Evolutionary conservation across 352 stramenopile species (phyloP).

Genomic region (Phytophthora kernoviae): DNA sequence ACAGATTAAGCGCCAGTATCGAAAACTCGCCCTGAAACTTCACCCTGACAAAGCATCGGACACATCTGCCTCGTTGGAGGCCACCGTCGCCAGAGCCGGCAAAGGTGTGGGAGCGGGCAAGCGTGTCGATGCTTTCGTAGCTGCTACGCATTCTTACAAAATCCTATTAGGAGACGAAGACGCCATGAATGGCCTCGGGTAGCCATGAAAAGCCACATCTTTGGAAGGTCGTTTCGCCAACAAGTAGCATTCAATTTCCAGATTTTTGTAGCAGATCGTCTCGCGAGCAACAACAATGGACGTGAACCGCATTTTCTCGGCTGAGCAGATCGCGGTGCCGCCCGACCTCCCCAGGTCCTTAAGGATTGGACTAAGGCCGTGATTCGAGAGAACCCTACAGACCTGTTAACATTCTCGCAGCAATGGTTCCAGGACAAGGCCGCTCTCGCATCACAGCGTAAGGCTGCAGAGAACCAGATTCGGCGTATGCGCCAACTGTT

Average conservation of each 20-base stretch:
- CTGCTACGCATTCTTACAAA: constrained; percentile 82
- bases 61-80: constrained; percentile 38
- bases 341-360: constrained; percentile 85
- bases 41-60: constrained; percentile 77
- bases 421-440: constrained; percentile 88
- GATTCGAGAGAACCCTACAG: constrained; percentile 74
- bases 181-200: constrained; percentile 32
- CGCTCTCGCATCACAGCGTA: constrained; percentile 56
- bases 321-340: constrained; percentile 91
- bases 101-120: constrained; percentile 26
- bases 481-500: constrained; percentile 75
- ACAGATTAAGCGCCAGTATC: constrained; percentile 85
- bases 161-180: constrained; percentile 58
- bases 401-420: constrained; percentile 84
- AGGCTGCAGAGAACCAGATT: constrained; percentile 69
- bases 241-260: not conserved
- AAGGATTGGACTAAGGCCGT: constrained; percentile 93
- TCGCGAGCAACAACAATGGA: constrained; percentile 49
- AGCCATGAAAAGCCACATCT: constrained; percentile 21
- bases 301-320: constrained; percentile 92
- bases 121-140: constrained; percentile 81
- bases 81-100: constrained; percentile 28
- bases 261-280: not conserved
- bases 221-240: constrained; percentile 18
- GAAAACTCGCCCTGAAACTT: constrained; percentile 84